These are phyloP conservation scores for Cladosporium sp. DNA, from an alignment of 2,329 filamentous ascomycete species.

Conservation along the genomic window DNA sequence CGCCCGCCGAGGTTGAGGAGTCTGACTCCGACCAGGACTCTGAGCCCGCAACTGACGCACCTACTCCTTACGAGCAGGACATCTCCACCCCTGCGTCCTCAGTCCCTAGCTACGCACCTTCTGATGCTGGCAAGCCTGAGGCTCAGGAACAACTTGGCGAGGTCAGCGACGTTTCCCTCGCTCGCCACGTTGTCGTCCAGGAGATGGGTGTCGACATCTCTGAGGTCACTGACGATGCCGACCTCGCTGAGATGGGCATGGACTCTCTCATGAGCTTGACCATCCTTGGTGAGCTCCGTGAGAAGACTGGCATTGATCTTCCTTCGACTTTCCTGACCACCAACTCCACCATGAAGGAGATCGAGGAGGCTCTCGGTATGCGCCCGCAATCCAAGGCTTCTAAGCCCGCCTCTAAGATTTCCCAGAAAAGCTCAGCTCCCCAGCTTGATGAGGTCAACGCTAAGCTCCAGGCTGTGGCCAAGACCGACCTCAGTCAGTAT, in stretches of 20 bases:
- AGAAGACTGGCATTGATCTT: conserved; percentile 52
- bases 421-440: conserved; percentile 30
- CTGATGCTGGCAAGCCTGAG: conserved; percentile 43
- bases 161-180: conserved; percentile 46
- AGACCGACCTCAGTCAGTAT: conserved; percentile 44
- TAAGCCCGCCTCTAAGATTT: conserved; percentile 31
- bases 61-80: conserved; percentile 45
- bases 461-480: conserved; percentile 37
- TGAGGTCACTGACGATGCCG: conserved; percentile 56
- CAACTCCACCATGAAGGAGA: conserved; percentile 64
- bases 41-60: conserved; percentile 40
- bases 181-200: conserved; percentile 51
- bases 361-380: conserved; percentile 65
- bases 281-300: conserved; percentile 52
- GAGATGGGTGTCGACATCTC: conserved; percentile 67
- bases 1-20: conserved; percentile 34
- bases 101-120: conserved; percentile 44
- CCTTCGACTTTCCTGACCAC: conserved; percentile 58
- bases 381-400: conserved; percentile 44
- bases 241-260: conserved; percentile 61
- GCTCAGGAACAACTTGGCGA: conserved; percentile 37
- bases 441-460: conserved; percentile 52
- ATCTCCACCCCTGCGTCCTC: conserved; percentile 52
- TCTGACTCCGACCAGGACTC: conserved; percentile 44
- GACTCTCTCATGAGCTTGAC: conserved; percentile 56